A percentile compares a stretch with the other conserved stretches of the same genome.
phyloP scores from a whole-genome alignment of 805 yeast species.

The Cyberlindnera americana region DNA sequence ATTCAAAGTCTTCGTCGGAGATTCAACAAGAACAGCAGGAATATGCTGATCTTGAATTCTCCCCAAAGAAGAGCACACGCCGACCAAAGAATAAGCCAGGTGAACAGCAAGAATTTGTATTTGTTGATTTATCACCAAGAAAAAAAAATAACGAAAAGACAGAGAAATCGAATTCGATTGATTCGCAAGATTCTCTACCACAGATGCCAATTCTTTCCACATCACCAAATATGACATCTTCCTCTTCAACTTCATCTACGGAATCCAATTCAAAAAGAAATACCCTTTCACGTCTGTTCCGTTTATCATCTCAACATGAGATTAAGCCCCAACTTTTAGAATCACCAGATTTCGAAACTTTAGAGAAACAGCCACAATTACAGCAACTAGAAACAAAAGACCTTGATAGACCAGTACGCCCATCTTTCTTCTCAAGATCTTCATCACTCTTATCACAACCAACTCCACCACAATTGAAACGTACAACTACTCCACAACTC shows the following conservation, averaged over 20 bases:
- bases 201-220: not conserved
- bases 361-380: not conserved
- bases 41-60: slow-evolving; percentile 26
- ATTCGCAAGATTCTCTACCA: not conserved
- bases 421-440: slow-evolving; percentile 1
- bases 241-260: not conserved
- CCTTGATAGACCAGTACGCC: slow-evolving; percentile 1
- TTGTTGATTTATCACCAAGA: slow-evolving; percentile 28
- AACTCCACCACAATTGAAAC: slow-evolving; percentile 13
- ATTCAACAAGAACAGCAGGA: slow-evolving; percentile 23
- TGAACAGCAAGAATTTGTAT: slow-evolving; percentile 28
- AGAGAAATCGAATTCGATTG: not conserved
- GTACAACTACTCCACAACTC: slow-evolving; percentile 15
- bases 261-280: slow-evolving; percentile 3
- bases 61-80: slow-evolving; percentile 24
- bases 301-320: slow-evolving; percentile 8
- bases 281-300: slow-evolving; percentile 14
- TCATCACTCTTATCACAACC: slow-evolving; percentile 7
- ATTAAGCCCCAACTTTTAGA: slow-evolving; percentile 10
- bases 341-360: slow-evolving; percentile 9
- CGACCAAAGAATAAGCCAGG: slow-evolving; percentile 27
- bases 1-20: slow-evolving; percentile 22
- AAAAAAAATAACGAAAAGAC: slow-evolving; percentile 18
- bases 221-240: not conserved
- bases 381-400: not conserved